Evolutionary conservation across 2,329 filamentous ascomycete species (phyloP).

Genomic region (Cladosporium oxysporum): DNA sequence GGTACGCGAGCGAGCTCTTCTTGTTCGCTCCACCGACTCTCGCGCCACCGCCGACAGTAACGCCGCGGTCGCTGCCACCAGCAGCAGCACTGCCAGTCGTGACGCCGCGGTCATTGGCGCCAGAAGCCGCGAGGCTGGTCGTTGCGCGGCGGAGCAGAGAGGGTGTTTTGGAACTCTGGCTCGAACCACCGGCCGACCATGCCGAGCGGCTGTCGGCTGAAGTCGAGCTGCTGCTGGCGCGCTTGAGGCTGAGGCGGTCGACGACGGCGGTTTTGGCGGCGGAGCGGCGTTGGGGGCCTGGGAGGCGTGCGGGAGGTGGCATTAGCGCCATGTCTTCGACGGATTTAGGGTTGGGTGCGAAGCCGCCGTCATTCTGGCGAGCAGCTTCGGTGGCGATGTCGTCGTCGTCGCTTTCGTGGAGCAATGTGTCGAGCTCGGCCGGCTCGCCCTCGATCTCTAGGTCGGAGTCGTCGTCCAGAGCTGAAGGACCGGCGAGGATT

Average conservation of each 20-base stretch:
- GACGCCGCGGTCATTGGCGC: slow-evolving; percentile 26
- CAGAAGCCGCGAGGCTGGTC: slow-evolving; percentile 43
- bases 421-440: slow-evolving; percentile 40
- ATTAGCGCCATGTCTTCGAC: slow-evolving; percentile 30
- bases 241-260: slow-evolving; percentile 71
- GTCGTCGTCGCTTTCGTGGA: slow-evolving; percentile 49
- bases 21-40: slow-evolving; percentile 53
- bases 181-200: slow-evolving; percentile 43
- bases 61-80: slow-evolving; percentile 36
- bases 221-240: slow-evolving; percentile 30
- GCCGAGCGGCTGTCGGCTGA: slow-evolving; percentile 30
- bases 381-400: slow-evolving; percentile 45
- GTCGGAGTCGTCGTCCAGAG: slow-evolving; percentile 52
- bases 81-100: neutral
- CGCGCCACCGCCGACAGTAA: slow-evolving; percentile 44
- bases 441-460: slow-evolving; percentile 31
- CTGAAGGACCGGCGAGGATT: slow-evolving; percentile 36
- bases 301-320: slow-evolving; percentile 43
- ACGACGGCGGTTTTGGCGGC: slow-evolving; percentile 54
- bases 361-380: slow-evolving; percentile 37
- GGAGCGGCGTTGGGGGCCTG: slow-evolving; percentile 39
- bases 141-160: slow-evolving; percentile 73
- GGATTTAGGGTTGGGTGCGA: slow-evolving; percentile 30
- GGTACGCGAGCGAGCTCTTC: slow-evolving; percentile 62
- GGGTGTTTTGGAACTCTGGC: slow-evolving; percentile 64